Base-by-base conservation (phyloP, 2,329 filamentous ascomycete genomes). In the Chrysoporthe deuterocubensis region DNA sequence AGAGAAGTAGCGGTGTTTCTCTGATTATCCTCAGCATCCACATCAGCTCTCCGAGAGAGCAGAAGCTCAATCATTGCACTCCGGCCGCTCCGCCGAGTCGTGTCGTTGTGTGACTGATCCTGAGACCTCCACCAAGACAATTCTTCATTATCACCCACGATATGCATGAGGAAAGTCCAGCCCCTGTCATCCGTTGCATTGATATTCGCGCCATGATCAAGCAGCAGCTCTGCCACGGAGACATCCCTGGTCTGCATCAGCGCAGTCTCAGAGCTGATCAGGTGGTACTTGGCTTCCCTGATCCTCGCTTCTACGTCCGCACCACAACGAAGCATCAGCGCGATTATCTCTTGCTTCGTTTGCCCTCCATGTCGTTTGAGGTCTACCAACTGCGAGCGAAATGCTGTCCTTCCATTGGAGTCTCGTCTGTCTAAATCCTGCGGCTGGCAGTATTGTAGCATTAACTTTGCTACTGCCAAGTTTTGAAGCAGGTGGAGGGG, bases 181-280 rank as follows among this genome's bases (percentile, higher is more conserved):
- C 56, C 56, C 16, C n/a, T n/a, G 37, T 2, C 14, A 6, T 58
- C 37, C 3, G 56, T 42, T 3, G 56, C 56, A 40, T 58, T 42
- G 34, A 58, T 5, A 6, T 58, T 4, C 32, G 56, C 56, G 18
- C 34, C 16, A 18, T n/a, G n/a, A 42, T 21, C 14, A 42, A 58
- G 56, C 34, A 58, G 37, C 37, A 37, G 34, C 6, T n/a, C 56
- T n/a, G 56, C 56, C 34, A 58, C 56, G 7, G 34, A 37, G 37
- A 42, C 56, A 21, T 58, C 56, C 37, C 54, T 57, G 4, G 54
- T 32, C 54, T 40, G 54, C 54, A 57, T 57, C 54, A 57, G 18
- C 18, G 37, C 54, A 37, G 34, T 58, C 37, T 58, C 56, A 8
- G 56, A 57, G 14, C 14, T 57, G 26, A 2, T n/a, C 3, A 32